Base-by-base conservation (phyloP, 192 early-diverging fungal genomes). In the Coemansia sp. region DNA sequence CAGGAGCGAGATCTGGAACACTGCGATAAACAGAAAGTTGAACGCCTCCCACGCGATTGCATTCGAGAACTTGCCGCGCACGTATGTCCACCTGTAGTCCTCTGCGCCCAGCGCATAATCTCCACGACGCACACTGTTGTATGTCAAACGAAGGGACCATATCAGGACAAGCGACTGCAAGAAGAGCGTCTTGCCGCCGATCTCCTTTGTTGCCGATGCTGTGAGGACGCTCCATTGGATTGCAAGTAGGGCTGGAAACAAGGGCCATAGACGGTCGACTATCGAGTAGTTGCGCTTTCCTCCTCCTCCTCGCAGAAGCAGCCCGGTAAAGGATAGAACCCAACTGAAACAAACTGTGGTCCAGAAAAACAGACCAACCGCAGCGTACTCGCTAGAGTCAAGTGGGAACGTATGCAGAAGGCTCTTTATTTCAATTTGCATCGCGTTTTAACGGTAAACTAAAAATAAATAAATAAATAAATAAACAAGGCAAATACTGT, bases 251-350 rank as follows among this genome's bases (percentile, higher is more conserved):
- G 78, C 59, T 8, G 95, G 95, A 10, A 85, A 67, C 38, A 95
- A 79, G 23, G 88, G 85, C 95, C 95, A 95, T 16, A 90, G 64
- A 2, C 88, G 84, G 77, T 97, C 95, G 7, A 92, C 89, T n/a
- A 79, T 79, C 26, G 74, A 71, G 48, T 61, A 84, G 69, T 84
- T 78, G 58, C 77, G 77, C 8, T 34, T 53, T 1, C 69, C 70
- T 26, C n/a, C n/a, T n/a, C n/a, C n/a, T n/a, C 6, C 39, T 4
- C 39, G 7, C 9, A 41, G 39, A 35, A 35, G n/a, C 9, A 72
- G 66, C 26, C 26, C 49, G 1, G 71, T 56, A 56, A 75, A 72
- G 5, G 78, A 63, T 39, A 81, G 64, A 1, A 67, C 2, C 66
- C 67, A 81, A 36, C 38, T 67, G 21, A 20, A 41, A 0, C 30